Evolutionary conservation across 352 stramenopile genomes (phyloP).

Genomic region (Blastocystis sp.): DNA sequence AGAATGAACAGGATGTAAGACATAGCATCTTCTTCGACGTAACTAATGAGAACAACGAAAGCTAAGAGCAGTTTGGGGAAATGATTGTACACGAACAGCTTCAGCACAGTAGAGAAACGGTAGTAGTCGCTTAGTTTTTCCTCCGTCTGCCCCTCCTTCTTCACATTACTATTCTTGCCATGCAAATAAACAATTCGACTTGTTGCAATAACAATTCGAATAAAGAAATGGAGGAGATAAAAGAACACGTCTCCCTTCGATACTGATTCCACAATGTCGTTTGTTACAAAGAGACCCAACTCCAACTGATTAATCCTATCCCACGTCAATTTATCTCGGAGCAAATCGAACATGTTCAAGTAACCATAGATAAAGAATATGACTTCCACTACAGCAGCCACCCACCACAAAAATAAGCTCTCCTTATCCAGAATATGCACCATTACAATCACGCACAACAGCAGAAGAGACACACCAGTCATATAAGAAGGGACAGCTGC

Average conservation of each 20-base stretch:
- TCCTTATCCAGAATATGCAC: not conserved
- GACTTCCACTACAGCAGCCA: not conserved
- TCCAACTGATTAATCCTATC: not conserved
- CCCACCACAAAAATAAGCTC: not conserved
- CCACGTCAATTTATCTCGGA: not conserved
- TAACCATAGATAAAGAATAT: slow-evolving; percentile 48
- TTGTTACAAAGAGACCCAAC: not conserved
- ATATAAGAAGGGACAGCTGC: not conserved
- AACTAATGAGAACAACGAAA: slow-evolving; percentile 38
- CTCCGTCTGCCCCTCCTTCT: not conserved
- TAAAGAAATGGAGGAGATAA: slow-evolving; percentile 37
- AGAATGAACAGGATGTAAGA: slow-evolving; percentile 39
- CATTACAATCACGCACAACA: slow-evolving; percentile 1
- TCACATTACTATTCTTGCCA: not conserved
- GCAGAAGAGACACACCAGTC: not conserved
- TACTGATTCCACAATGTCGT: not conserved
- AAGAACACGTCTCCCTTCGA: slow-evolving; percentile 17
- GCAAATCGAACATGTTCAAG: not conserved
- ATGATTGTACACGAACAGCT: slow-evolving; percentile 49
- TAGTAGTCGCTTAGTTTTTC: not conserved
- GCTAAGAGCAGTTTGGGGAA: slow-evolving; percentile 29
- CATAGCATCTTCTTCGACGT: slow-evolving; percentile 35
- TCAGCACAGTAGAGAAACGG: not conserved
- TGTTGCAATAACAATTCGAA: slow-evolving; percentile 26
- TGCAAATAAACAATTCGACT: slow-evolving; percentile 28